Conservation (phyloP, 192 early-diverging fungal species). For the Backusella sp. region DNA sequence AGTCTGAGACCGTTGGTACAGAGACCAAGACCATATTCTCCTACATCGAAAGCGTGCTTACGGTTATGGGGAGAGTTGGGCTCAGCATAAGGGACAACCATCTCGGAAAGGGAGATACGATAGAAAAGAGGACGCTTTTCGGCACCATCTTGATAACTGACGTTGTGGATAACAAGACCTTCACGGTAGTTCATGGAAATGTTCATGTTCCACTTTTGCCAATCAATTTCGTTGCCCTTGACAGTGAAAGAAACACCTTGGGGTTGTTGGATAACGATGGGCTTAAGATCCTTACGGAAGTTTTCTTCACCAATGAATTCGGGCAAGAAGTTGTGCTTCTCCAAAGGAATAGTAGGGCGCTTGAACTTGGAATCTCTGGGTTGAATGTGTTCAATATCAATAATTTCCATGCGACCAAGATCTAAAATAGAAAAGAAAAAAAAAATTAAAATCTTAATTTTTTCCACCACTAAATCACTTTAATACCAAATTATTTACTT, state of each 20-base stretch:
- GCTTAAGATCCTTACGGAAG: constrained; percentile 39
- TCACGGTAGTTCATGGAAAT: constrained; percentile 45
- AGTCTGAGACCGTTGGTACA: constrained; percentile 38
- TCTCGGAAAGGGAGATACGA: constrained; percentile 41
- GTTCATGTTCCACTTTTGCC: constrained; percentile 45
- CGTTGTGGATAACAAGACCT: constrained; percentile 41
- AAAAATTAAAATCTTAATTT: not conserved
- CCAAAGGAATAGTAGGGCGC: constrained; percentile 37
- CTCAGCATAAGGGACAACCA: constrained; percentile 43
- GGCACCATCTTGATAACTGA: constrained; percentile 38
- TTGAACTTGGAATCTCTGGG: constrained; percentile 34
- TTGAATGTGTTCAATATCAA: constrained; percentile 37
- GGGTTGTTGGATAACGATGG: constrained; percentile 38
- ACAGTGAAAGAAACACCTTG: constrained; percentile 41
- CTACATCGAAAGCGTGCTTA: constrained; percentile 44
- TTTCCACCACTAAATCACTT: not conserved
- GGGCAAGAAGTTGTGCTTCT: constrained; percentile 39
- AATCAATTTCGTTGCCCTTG: constrained; percentile 38
- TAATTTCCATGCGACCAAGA: constrained; percentile 30
- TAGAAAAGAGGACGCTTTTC: constrained; percentile 40
- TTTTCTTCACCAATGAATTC: constrained; percentile 39
- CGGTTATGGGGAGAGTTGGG: constrained; percentile 29
- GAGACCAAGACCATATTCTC: constrained; percentile 43
- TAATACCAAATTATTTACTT: constrained; percentile 4
- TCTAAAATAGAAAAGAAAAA: constrained; percentile 12